Conservation (phyloP, 225 moss, liverwort and hornwort genomes). For the Asterella californica region DNA sequence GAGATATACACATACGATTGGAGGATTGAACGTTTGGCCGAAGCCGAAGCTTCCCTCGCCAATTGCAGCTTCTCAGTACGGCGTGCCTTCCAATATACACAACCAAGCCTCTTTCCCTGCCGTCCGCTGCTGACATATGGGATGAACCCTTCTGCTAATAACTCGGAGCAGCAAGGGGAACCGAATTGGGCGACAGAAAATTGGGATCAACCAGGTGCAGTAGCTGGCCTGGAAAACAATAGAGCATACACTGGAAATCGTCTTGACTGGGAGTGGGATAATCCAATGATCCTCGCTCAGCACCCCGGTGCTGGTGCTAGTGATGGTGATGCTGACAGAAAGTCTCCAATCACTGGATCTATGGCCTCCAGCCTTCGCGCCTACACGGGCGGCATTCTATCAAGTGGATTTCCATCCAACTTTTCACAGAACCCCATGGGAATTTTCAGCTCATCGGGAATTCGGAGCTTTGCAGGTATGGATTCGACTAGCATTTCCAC, state of each 20-base stretch:
- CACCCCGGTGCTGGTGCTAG: conserved; percentile 69
- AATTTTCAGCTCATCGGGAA: conserved; percentile 78
- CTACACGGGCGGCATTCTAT: conserved; percentile 71
- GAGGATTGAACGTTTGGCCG: not conserved
- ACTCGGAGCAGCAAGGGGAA: conserved; percentile 87
- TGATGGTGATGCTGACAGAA: conserved; percentile 73
- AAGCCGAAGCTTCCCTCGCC: not conserved
- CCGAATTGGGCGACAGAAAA: conserved; percentile 87
- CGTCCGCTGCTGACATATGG: conserved; percentile 63
- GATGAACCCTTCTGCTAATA: conserved; percentile 97
- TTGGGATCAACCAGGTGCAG: conserved; percentile 82
- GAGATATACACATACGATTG: not conserved
- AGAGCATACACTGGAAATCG: conserved; percentile 65
- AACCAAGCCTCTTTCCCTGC: not conserved
- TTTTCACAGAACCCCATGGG: conserved; percentile 87
- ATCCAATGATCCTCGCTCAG: conserved; percentile 86
- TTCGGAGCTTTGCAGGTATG: conserved; percentile 71
- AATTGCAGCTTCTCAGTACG: conserved; percentile 2
- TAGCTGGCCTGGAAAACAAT: conserved; percentile 61
- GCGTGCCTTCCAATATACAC: not conserved
- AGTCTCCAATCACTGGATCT: conserved; percentile 40
- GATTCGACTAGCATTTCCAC: conserved; percentile 64
- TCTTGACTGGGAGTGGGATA: conserved; percentile 96
- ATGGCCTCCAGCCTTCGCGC: conserved; percentile 79
- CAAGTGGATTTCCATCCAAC: conserved; percentile 95